Conservation (phyloP, 2,329 filamentous ascomycete species). For the Cadophora luteo-olivacea region DNA sequence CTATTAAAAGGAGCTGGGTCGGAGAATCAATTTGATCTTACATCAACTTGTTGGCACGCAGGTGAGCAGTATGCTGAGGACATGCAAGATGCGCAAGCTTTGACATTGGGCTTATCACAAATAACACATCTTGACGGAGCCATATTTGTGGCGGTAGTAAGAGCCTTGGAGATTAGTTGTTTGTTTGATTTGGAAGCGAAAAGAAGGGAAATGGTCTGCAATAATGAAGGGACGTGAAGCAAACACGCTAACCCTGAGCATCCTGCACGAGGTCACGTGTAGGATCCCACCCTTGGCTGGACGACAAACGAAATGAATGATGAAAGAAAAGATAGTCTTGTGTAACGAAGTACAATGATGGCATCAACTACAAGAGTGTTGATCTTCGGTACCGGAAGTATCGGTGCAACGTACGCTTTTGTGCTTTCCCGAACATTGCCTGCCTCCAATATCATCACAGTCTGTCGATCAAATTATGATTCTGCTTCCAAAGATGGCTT, state of each 20-base stretch:
- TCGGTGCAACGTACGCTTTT: conserved; percentile 44
- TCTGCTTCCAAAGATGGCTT: conserved; percentile 31
- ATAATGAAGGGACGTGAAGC: not conserved
- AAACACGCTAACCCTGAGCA: not conserved
- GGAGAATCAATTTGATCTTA: not conserved
- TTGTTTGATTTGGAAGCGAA: not conserved
- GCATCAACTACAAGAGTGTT: conserved; percentile 33
- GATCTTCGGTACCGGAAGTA: conserved; percentile 45
- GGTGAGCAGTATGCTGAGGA: conserved; percentile 20
- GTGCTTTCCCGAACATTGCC: conserved; percentile 40
- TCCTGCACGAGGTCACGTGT: not conserved
- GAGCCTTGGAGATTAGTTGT: too few relatives aligned
- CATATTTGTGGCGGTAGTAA: not conserved
- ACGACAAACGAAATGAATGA: not conserved
- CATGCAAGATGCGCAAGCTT: conserved; percentile 12
- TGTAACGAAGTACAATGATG: not conserved
- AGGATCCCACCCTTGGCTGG: not conserved
- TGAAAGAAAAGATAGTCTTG: not conserved
- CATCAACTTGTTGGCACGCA: conserved; percentile 12
- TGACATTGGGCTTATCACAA: conserved; percentile 10
- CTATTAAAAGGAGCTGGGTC: not conserved
- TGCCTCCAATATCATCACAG: conserved; percentile 40
- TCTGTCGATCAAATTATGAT: conserved; percentile 46
- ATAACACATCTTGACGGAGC: conserved; percentile 6
- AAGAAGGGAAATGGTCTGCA: not conserved